Evolutionary conservation across 192 early-diverging fungal genomes (phyloP), one percentile per base, ranked within the genome.

Genomic region (Gamsiella multidivaricata): DNA sequence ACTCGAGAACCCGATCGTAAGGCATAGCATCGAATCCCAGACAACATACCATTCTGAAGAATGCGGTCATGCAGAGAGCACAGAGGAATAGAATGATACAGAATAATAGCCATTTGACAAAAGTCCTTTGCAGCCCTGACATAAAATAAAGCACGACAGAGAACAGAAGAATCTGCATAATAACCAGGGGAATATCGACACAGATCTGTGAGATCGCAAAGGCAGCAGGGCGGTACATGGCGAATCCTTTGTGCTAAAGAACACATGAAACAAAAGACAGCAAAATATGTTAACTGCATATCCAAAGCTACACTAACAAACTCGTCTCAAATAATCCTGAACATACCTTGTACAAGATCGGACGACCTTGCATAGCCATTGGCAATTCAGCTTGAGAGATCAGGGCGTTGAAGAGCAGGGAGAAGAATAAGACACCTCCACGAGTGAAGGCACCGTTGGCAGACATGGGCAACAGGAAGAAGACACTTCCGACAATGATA

Each of bases 341-440:
- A 39, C 37, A 39, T 36, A 37, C 54, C 49, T 95, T 95, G 80
- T 91, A 87, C 32, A 91, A 74, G 43, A 94, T 86, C 20, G 88
- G 83, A 43, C 93, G 90, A 29, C 91, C 91, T 34, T 84, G 82
- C 67, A 95, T 84, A 54, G 89, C 86, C 61, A 84, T 82, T 50
- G 92, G 89, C 32, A 94, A 79, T 59, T 91, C 88, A 17, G 90
- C 83, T 54, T 93, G 85, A 22, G 91, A 89, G 20, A 89, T 84
- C 43, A 86, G 60, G 3, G 85, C 66, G 55, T 82, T 85, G 69
- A 80, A 88, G 15, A 85, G 55, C 65, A 83, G 70, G 65, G 81
- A 82, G 79, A 84, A 91, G 61, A 94, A 95, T 26, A 95, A 75
- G 17, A 88, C 87, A 70, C 92, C 91, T 52, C 94, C 92, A 50